Evolutionary conservation across 441 rosid species (phyloP), one percentile per base, ranked within the genome.

Genomic region (Gossypium lobatum): DNA sequence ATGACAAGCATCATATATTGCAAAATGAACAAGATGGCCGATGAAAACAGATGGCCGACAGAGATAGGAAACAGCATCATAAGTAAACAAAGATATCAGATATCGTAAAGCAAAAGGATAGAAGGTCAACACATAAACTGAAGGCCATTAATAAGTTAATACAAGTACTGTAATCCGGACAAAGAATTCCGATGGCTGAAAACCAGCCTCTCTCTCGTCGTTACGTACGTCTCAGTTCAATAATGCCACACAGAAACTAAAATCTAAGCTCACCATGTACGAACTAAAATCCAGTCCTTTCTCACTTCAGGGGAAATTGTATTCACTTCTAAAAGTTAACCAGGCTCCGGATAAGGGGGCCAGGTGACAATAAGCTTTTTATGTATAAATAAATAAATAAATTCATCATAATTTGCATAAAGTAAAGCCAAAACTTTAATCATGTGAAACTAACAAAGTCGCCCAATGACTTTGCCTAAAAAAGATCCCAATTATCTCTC

Each of bases 321-420:
- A 4, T 53, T 53, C 53, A 54, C 16, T 64, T 64, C 55, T 28
- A 60, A 62, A 17, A 55, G 61, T 20, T 18, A 34, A 57, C 39
- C 70, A 42, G 58, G 13, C 54, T 77, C 65, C 77, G 78, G 76
- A 72, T 75, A 78, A 72, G 70, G 71, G 31, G 67, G 64, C 78
- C 72, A 64, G 81, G 78, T 71, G 76, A 75, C 81, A 73, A 23
- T 2, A 72, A 78, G 42, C 74, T 31, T 48, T 45, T 61, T 37
- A 14, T 39, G 57, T 26, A 7, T 42, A 42, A 42, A 42, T 42
- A 2, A 42, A 39, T 39, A 58, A 31, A 25, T 18, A 50, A 73
- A 53, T 48, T 67, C 59, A 70, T 54, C 48, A 54, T 5, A 72
- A 80, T 68, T 71, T 39, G 75, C 39, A 39, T 11, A 73, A 66